These are phyloP conservation scores for Chaetoscypha palmicola DNA, from an alignment of 2,329 filamentous ascomycete species.

Conservation along the genomic window DNA sequence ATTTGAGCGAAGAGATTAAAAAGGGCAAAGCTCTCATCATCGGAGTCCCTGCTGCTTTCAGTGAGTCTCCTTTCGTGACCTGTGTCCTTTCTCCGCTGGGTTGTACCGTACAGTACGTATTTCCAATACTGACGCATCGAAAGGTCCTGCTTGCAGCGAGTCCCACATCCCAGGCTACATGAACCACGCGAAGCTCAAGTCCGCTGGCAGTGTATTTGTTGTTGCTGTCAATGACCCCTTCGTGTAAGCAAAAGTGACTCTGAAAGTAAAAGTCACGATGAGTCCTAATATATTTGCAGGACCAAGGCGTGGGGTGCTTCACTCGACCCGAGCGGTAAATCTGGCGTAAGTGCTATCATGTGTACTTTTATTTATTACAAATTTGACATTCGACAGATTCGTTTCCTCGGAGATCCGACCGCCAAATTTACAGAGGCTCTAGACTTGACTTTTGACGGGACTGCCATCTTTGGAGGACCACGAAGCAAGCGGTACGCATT, in stretches of 20 bases:
- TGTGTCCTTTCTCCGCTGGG: background rate
- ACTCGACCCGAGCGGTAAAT: conserved; percentile 9
- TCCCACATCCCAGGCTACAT: conserved; percentile 82
- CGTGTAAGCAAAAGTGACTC: conserved; percentile 76
- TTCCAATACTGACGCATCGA: background rate
- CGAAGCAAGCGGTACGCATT: conserved; percentile 86
- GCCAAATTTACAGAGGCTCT: conserved; percentile 76
- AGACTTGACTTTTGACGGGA: conserved; percentile 73
- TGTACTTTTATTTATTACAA: background rate
- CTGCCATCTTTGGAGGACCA: conserved; percentile 70
- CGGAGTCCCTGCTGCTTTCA: conserved; percentile 76
- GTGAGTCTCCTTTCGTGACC: conserved; percentile 32
- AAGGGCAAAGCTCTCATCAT: conserved; percentile 72
- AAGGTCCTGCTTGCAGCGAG: conserved; percentile 55
- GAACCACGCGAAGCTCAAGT: conserved; percentile 66
- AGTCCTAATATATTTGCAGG: background rate
- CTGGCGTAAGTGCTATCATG: conserved; percentile 49
- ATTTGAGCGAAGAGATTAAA: conserved; percentile 64
- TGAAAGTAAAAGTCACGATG: too few relatives aligned
- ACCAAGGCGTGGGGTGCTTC: conserved; percentile 12
- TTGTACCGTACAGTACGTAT: conserved; percentile 5
- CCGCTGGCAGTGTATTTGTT: conserved; percentile 79
- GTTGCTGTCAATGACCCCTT: conserved; percentile 92
- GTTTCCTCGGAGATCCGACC: conserved; percentile 78
- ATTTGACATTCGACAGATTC: conserved; percentile 49